Evolutionary conservation across 495 filamentous ascomycete genomes (phyloP), one percentile per base, ranked within the genome.

Genomic region (Aspergillus baeticus): DNA sequence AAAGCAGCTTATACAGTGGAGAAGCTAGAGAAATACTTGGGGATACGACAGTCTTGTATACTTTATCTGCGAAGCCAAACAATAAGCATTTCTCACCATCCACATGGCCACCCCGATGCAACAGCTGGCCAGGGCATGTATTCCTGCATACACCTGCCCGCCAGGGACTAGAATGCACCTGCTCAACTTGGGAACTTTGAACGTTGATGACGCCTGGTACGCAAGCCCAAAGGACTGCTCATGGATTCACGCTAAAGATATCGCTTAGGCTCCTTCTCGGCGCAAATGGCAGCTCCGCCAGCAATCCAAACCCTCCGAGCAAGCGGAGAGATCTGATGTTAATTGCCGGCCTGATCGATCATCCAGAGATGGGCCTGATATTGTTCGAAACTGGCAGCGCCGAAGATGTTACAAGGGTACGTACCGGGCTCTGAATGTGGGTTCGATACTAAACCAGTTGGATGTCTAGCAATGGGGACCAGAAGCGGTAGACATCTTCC

Each of bases 331-430:
- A 79, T 48, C 52, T 80, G 8, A 60, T 75, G 6, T 58, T 80
- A 29, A 62, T 78, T 26, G 68, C 71, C 18, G 72, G 69, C 1
- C 65, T 82, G 3, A 82, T 82, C 51, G 73, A 81, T 21, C 72
- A 84, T 58, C 79, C 80, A 0, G 67, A 65, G 10, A 69, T 77
- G 35, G 80, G 81, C 6, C 61, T 77, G 15, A 79, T 82, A 45
- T 67, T 84, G 0, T 82, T 67, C 62, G 79, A 84, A 51, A 80
- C 77, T 1, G 79, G 81, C 7, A 70, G 73, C 49, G 79, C 75
- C 2, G 67, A 77, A 23, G 75, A 81, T 52, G 62, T 77, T 7
- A 65, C 77, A 11, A 63, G 72, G 37, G 67, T 69, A 26, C 6
- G 62, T 61, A 10, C 23, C 2, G 26, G 8, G 26, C 3, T 29